Percentiles rank a stretch among this genome's conserved stretches.
Conservation (phyloP, 768 basidiomycete genomes). For the Cantharellus anzutake region DNA sequence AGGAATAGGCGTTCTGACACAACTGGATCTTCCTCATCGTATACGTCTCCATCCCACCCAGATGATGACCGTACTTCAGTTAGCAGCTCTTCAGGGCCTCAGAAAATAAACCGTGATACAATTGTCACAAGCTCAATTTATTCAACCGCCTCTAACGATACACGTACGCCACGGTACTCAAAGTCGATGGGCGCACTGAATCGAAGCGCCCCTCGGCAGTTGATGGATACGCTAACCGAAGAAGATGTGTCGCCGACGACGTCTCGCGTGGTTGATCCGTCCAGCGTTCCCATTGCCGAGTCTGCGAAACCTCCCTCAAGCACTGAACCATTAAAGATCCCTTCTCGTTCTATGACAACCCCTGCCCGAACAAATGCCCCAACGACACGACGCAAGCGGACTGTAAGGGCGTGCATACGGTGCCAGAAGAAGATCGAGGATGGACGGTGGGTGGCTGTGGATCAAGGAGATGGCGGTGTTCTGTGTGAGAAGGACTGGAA, state of each 20-base stretch:
- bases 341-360: background rate
- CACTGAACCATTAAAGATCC: background rate
- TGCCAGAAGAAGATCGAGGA: constrained; percentile 57
- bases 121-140: background rate
- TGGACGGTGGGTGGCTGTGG: constrained; percentile 48
- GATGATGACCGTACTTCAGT: background rate
- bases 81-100: background rate
- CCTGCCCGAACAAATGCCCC: background rate
- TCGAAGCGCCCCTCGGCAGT: background rate
- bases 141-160: background rate
- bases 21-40: background rate
- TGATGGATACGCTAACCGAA: constrained; percentile 32
- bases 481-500: constrained; percentile 91
- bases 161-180: constrained; percentile 4
- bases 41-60: background rate
- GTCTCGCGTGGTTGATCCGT: background rate
- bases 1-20: constrained; percentile 8
- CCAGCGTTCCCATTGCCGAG: too few species aligned
- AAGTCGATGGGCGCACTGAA: constrained; percentile 16
- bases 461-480: constrained; percentile 18
- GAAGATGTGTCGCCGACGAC: constrained; percentile 11
- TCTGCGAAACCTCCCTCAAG: too few species aligned
- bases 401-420: constrained; percentile 32
- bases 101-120: background rate
- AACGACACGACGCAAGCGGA: constrained; percentile 5